These are phyloP conservation scores for Fimicolochytrium jonesii DNA, from an alignment of 192 early-diverging fungal species.

Conservation along the genomic window DNA sequence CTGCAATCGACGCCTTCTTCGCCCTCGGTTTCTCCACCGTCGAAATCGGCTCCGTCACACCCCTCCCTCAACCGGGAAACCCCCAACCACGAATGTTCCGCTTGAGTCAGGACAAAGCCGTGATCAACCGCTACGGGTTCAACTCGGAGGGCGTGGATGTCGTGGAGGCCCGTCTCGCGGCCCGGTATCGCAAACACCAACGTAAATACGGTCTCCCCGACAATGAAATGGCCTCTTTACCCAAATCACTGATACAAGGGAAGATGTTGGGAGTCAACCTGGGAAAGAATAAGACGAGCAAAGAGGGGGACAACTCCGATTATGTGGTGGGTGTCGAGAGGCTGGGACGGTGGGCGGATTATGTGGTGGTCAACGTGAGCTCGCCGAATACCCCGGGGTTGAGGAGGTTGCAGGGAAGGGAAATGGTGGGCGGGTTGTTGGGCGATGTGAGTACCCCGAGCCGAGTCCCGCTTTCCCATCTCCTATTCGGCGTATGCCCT, in stretches of 20 bases:
- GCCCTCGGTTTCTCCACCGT: constrained; percentile 83
- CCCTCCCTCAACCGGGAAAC: constrained; percentile 81
- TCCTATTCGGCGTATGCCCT: constrained; percentile 40
- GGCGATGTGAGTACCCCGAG: no score
- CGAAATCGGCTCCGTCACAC: constrained; percentile 88
- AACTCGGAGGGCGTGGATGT: constrained; percentile 73
- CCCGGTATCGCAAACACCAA: constrained; percentile 53
- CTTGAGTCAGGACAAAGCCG: constrained; percentile 62
- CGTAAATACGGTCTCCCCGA: constrained; percentile 33
- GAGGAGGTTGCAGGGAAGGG: constrained; percentile 63
- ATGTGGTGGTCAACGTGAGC: constrained; percentile 84
- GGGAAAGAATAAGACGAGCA: constrained; percentile 80
- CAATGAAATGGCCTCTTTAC: constrained; percentile 14
- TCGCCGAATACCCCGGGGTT: constrained; percentile 87
- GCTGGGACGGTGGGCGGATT: constrained; percentile 80
- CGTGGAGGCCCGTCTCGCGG: constrained; percentile 61
- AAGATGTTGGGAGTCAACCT: constrained; percentile 80
- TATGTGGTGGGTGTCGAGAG: constrained; percentile 72
- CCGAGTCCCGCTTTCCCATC: no score
- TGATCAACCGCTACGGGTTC: constrained; percentile 89
- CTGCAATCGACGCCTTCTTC: constrained; percentile 79
- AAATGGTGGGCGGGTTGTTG: constrained; percentile 67
- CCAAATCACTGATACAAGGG: constrained; percentile 52
- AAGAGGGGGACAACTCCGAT: constrained; percentile 65
- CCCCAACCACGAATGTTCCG: constrained; percentile 82